phyloP scores from a whole-genome alignment of 805 yeast genomes.

The Phaffomyces thermotolerans region DNA sequence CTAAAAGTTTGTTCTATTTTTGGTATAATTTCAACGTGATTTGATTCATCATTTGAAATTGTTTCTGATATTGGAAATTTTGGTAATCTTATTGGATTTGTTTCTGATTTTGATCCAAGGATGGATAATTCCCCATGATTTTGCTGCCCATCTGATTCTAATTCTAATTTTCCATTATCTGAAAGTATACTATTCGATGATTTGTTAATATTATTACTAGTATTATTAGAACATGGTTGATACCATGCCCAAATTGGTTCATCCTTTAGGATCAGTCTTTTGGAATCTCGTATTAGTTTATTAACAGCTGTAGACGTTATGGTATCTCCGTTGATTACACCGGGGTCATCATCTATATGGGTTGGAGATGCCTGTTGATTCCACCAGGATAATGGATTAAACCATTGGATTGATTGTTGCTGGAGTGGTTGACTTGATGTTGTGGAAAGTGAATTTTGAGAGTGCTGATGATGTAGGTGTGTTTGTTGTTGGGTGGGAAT shows the following conservation, averaged over 20 bases:
- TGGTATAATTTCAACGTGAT: neutral
- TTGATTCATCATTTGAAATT: neutral
- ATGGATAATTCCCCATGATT: conserved; percentile 18
- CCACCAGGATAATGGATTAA: conserved; percentile 1
- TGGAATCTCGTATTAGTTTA: conserved; percentile 15
- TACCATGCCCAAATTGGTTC: conserved; percentile 24
- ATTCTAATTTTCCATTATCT: no score
- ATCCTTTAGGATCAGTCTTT: conserved; percentile 10
- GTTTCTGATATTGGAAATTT: conserved; percentile 12
- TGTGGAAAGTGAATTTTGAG: neutral
- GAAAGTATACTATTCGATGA: no score
- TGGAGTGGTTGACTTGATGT: neutral
- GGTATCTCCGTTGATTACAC: neutral
- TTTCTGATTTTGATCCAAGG: conserved; percentile 17
- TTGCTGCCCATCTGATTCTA: no score
- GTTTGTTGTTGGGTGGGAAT: conserved; percentile 5
- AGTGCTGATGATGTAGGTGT: neutral
- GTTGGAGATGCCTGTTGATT: neutral
- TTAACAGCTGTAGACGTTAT: conserved; percentile 3
- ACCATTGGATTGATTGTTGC: neutral
- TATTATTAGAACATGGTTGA: conserved; percentile 4
- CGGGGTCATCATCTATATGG: neutral
- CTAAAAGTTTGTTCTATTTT: conserved; percentile 17
- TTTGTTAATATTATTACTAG: neutral
- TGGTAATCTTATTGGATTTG: conserved; percentile 14